Conservation (phyloP, 2,329 filamentous ascomycete genomes). For the Pestalotiopsis sp. region DNA sequence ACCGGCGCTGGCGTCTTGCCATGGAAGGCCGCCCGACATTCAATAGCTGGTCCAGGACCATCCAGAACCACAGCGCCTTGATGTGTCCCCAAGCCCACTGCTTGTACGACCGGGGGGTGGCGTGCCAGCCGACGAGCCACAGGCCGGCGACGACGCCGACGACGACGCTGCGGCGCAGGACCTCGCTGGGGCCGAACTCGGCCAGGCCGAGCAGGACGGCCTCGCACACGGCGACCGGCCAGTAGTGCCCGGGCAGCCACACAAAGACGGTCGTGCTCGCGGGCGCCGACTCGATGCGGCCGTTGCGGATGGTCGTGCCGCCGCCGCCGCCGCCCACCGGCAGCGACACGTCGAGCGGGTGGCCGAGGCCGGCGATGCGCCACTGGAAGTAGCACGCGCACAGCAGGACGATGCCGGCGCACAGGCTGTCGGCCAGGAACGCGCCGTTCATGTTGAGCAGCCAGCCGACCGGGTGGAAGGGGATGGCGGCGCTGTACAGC, state of each 20-base stretch:
- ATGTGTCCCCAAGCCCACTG: slow-evolving; percentile 24
- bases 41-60: slow-evolving; percentile 22
- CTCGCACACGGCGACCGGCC: slow-evolving; percentile 22
- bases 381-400: slow-evolving; percentile 33
- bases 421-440: slow-evolving; percentile 48
- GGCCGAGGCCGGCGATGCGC: slow-evolving; percentile 18
- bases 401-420: slow-evolving; percentile 39
- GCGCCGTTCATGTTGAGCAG: slow-evolving; percentile 28
- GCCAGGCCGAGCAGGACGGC: slow-evolving; percentile 20
- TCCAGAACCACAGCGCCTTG: slow-evolving; percentile 16
- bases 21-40: slow-evolving; percentile 14
- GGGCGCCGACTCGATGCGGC: slow-evolving; percentile 16
- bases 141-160: slow-evolving; percentile 18
- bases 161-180: slow-evolving; percentile 19
- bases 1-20: background rate
- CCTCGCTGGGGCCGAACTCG: slow-evolving; percentile 23
- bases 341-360: slow-evolving; percentile 17
- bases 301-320: slow-evolving; percentile 17
- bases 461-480: slow-evolving; percentile 22
- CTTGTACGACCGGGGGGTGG: slow-evolving; percentile 19
- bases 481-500: slow-evolving; percentile 23
- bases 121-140: slow-evolving; percentile 22
- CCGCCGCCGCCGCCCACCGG: slow-evolving; percentile 5
- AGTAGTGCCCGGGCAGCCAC: slow-evolving; percentile 23
- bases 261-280: slow-evolving; percentile 15